Evolutionary conservation across 2,329 filamentous ascomycete species (phyloP).

Genomic region (Fusarium drepaniforme): DNA sequence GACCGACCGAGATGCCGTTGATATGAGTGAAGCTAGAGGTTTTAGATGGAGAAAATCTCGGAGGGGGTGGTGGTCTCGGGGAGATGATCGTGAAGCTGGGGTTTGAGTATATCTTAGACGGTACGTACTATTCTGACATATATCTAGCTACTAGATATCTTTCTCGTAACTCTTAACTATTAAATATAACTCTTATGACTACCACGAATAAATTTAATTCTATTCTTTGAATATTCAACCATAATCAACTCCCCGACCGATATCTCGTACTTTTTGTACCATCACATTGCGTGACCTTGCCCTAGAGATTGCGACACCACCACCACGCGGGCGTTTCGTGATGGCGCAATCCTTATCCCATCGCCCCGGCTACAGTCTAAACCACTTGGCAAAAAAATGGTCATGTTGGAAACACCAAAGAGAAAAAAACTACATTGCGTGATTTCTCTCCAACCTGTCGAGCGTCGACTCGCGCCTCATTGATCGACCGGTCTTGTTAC

Average conservation of each 20-base stretch:
- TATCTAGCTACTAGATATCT: neutral
- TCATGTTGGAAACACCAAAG: neutral
- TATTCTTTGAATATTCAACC: neutral
- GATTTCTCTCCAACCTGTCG: constrained; percentile 22
- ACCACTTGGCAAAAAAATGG: neutral
- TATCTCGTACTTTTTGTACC: neutral
- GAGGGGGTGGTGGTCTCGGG: neutral
- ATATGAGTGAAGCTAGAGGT: neutral
- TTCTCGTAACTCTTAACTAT: neutral
- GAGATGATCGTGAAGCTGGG: neutral
- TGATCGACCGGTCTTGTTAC: constrained; percentile 19
- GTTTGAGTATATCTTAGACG: neutral
- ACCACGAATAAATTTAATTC: neutral
- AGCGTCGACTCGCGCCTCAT: neutral
- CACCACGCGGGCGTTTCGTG: constrained; percentile 12
- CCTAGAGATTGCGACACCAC: constrained; percentile 42
- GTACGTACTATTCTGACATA: neutral
- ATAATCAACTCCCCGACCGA: neutral
- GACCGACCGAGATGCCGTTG: constrained; percentile 37
- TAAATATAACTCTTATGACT: fast-evolving
- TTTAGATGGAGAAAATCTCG: neutral
- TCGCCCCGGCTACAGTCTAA: neutral
- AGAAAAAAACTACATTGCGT: constrained; percentile 31
- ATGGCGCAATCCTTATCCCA: constrained; percentile 39
- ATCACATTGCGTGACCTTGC: constrained; percentile 41